Evolutionary conservation across 768 basidiomycete species (phyloP), one percentile per base, ranked within the genome.

Genomic region (Clitopilus passeckerianus): DNA sequence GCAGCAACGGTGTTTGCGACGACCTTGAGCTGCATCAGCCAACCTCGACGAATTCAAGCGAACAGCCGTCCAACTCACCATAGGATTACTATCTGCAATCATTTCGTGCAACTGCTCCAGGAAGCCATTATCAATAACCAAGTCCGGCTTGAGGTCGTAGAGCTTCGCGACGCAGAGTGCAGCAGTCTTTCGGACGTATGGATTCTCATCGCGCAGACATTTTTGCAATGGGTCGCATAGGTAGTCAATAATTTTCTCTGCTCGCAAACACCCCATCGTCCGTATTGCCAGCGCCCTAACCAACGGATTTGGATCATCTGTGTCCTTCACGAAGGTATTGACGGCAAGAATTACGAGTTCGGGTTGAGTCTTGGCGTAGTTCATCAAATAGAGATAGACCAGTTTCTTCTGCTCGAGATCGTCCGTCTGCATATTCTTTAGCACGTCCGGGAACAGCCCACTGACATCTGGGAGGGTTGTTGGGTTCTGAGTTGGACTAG

Each of bases 381-480:
- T 99, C 91, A 98, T 98, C 60, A 99, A 86, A 73, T 98, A 98
- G 22, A 97, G 84, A 68, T 97, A 98, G n/a, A 98, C 97, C 34
- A 99, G 90, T 75, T 99, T 98, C 86, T 98, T 99, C 77, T 98
- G 97, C 73, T 99, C 97, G 57, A 99, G 84, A 72, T 98, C 96
- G 56, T 99, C 96, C 23, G 97, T 98, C 77, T 98, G 96, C 95
- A 95, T 97, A 75, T 98, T 98, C 83, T 97, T 97, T 69, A 99
- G 86, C 30, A 98, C 96, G 74, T 98, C 94, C 7, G 96, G 95
- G 70, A 98, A 98, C 64, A 98, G 85, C 20, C 95, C 95, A 68
- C 89, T 90, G 75, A 94, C 91, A 74, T 93, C 90, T 91, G 56
- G 6, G 24, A 43, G 56, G 63, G 44, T 56, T 22, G 59, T 58